Conservation (phyloP, 1,284 basidiomycete species). For the Cryptococcus hybrid region DNA sequence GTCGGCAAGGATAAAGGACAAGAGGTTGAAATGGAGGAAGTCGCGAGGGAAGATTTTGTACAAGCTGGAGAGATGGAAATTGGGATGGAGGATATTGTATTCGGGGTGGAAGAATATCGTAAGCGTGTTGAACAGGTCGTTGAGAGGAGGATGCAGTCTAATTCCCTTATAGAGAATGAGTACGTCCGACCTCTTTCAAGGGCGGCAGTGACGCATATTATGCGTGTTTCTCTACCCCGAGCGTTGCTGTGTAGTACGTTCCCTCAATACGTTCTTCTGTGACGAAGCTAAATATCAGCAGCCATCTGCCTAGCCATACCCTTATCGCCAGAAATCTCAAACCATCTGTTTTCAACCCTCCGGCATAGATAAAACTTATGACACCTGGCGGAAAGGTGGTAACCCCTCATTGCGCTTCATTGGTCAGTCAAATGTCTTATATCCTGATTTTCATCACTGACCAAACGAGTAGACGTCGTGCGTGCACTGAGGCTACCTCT, state of each 20-base stretch:
- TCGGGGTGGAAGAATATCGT: constrained; percentile 44
- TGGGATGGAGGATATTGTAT: constrained; percentile 40
- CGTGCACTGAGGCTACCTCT: constrained; percentile 25
- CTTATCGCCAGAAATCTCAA: constrained; percentile 42
- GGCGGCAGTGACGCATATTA: constrained; percentile 43
- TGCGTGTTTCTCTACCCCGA: constrained; percentile 44
- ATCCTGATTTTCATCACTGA: background rate
- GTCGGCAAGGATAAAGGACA: constrained; percentile 28
- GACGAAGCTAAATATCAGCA: constrained; percentile 6
- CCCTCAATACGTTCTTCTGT: background rate
- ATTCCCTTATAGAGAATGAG: constrained; percentile 23
- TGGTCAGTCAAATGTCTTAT: constrained; percentile 17
- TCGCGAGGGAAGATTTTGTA: constrained; percentile 51
- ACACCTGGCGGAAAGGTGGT: constrained; percentile 39
- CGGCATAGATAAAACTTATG: constrained; percentile 33
- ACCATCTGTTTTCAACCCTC: constrained; percentile 25
- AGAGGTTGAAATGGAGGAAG: constrained; percentile 36
- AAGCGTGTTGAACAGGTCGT: constrained; percentile 5
- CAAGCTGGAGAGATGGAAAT: constrained; percentile 46
- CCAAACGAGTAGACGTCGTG: constrained; percentile 23
- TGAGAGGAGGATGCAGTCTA: background rate
- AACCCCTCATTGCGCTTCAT: constrained; percentile 20
- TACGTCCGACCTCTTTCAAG: constrained; percentile 50
- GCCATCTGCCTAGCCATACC: constrained; percentile 41
- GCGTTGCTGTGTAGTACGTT: constrained; percentile 48